Percentiles rank a stretch among this genome's conserved stretches.
These are phyloP conservation scores for Paratrypanosoma confusum DNA, from an alignment of 208 protist genomes.

Conservation along the genomic window DNA sequence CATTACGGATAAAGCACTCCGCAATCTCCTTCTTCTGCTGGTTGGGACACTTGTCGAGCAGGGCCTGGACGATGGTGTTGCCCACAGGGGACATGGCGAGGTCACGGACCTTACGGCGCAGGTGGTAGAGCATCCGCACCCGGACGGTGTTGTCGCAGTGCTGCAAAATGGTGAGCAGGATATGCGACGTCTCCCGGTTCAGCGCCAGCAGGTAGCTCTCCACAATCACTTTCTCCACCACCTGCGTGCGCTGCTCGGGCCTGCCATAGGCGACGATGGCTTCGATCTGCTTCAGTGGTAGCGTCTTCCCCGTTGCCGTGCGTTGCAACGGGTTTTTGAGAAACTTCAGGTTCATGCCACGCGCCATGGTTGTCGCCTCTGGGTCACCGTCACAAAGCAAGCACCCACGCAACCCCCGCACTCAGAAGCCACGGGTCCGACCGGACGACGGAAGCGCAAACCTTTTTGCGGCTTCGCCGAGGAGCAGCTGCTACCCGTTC, in stretches of 20 bases:
- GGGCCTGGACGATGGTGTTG: constrained; percentile 68
- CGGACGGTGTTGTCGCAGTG: constrained; percentile 67
- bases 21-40: constrained; percentile 75
- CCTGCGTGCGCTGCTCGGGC: constrained; percentile 69
- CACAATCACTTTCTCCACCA: constrained; percentile 67
- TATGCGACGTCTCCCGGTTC: constrained; percentile 65
- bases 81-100: constrained; percentile 56
- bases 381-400: no score
- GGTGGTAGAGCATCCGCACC: constrained; percentile 69
- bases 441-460: no score
- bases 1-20: constrained; percentile 70
- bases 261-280: constrained; percentile 76
- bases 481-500: no score
- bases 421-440: no score
- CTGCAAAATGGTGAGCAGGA: constrained; percentile 60
- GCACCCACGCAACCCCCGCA: no score
- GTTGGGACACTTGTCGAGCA: constrained; percentile 62
- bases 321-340: constrained; percentile 80
- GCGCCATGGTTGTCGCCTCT: no score
- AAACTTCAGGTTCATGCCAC: constrained; percentile 78
- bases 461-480: no score
- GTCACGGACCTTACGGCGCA: constrained; percentile 70
- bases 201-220: constrained; percentile 59
- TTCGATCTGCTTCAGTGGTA: constrained; percentile 82
- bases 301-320: constrained; percentile 55